A percentile compares a stretch with the other conserved stretches of the same genome.
Evolutionary conservation across 139 green algal species (phyloP).

Genomic region (Tetraselmis striata): DNA sequence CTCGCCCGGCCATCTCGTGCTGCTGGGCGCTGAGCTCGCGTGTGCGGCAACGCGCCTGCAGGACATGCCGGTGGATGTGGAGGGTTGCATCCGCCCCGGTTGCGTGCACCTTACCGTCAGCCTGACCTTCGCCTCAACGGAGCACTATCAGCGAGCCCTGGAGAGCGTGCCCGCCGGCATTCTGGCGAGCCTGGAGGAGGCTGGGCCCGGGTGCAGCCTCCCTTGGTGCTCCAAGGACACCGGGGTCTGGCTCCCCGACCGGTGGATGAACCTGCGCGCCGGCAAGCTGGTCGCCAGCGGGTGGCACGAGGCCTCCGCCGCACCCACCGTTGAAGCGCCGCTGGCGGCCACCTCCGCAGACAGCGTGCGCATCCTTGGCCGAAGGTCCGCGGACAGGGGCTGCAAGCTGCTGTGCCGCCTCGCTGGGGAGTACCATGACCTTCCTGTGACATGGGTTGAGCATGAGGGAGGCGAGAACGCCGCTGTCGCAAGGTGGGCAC

Average conservation of each 20-base stretch:
- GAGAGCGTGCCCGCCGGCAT: neutral
- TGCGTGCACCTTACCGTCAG: constrained; percentile 20
- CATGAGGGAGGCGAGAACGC: neutral
- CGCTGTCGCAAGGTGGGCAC: neutral
- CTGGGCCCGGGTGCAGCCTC: neutral
- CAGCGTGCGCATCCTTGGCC: neutral
- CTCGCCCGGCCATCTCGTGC: no score
- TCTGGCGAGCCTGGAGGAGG: neutral
- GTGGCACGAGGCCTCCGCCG: neutral
- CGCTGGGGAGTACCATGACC: neutral
- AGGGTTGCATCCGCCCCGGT: constrained; percentile 20
- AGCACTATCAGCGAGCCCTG: neutral
- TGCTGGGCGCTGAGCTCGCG: no score
- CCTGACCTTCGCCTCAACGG: neutral
- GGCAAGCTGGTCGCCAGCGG: neutral
- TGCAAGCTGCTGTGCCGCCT: neutral
- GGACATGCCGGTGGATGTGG: neutral
- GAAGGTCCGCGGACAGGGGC: neutral
- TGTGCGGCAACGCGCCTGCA: no score
- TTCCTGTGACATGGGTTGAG: neutral
- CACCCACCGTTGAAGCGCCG: neutral
- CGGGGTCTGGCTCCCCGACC: neutral
- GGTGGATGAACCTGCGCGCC: neutral
- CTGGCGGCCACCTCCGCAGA: neutral
- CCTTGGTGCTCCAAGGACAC: neutral